Evolutionary conservation across 139 green algal species (phyloP).

Genomic region (Astrephomene gubernaculifera): DNA sequence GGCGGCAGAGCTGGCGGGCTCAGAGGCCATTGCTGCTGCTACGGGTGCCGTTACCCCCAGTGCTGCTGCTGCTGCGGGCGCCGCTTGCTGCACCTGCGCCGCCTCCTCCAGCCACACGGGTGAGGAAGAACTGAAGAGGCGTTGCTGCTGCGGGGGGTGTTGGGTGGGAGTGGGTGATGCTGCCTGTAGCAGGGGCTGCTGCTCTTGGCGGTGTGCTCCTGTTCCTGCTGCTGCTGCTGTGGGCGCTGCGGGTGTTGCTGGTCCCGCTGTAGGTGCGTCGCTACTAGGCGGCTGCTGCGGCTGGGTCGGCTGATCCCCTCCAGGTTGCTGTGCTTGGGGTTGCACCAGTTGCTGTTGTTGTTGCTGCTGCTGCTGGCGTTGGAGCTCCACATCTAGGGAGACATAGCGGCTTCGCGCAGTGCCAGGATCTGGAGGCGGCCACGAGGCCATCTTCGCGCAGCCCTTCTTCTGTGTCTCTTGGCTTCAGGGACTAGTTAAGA

Average conservation of each 20-base stretch:
- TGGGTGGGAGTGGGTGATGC: no score
- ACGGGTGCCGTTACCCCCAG: no score
- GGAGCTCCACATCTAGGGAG: slow-evolving; percentile 18
- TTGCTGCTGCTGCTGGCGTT: neutral
- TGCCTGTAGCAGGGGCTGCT: slow-evolving; percentile 12
- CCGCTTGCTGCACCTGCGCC: no score
- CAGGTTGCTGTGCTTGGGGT: no score
- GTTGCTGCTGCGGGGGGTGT: no score
- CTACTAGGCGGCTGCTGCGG: neutral
- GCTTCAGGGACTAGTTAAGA: no score
- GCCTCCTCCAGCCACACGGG: no score
- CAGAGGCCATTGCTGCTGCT: no score
- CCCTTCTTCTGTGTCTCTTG: no score
- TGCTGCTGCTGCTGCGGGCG: neutral
- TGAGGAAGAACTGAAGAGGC: no score
- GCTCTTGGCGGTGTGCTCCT: neutral
- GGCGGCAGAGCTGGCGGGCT: no score
- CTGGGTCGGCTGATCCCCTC: neutral
- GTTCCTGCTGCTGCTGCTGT: neutral
- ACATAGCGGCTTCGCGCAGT: neutral
- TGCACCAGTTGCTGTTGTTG: neutral
- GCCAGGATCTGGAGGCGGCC: neutral
- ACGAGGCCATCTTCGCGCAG: neutral
- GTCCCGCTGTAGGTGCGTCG: no score
- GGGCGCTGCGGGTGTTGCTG: neutral